A percentile compares a stretch with the other conserved stretches of the same genome.
These are phyloP conservation scores for Cystobasidiaceae sp. DNA, from an alignment of 1,284 basidiomycete species.

Conservation along the genomic window DNA sequence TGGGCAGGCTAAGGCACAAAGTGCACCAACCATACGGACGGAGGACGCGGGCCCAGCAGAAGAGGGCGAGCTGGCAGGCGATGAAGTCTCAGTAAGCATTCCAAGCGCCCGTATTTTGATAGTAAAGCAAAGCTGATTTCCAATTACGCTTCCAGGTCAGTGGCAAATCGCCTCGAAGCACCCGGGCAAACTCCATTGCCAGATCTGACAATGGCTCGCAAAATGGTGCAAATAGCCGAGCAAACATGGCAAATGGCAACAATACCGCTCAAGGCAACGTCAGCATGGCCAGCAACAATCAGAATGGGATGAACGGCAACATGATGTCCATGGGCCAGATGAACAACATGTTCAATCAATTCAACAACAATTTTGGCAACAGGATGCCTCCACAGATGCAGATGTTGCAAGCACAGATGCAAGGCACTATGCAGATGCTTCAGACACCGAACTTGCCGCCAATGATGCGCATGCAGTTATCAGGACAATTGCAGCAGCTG, in stretches of 20 bases:
- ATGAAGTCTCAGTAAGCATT: constrained; percentile 32
- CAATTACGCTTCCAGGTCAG: constrained; percentile 39
- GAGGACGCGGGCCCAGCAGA: constrained; percentile 34
- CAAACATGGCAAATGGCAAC: constrained; percentile 62
- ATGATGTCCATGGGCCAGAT: constrained; percentile 20
- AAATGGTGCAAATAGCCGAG: constrained; percentile 61
- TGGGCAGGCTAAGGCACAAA: not conserved
- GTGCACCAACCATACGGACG: not conserved
- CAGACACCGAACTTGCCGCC: constrained; percentile 63
- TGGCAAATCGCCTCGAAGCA: constrained; percentile 1
- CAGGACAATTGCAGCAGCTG: constrained; percentile 43
- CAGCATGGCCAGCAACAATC: constrained; percentile 14
- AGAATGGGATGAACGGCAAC: constrained; percentile 19
- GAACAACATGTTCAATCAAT: constrained; percentile 34
- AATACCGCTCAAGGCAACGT: constrained; percentile 53
- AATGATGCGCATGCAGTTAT: constrained; percentile 61
- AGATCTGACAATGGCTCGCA: constrained; percentile 38
- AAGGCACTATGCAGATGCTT: constrained; percentile 66
- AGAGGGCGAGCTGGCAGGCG: constrained; percentile 27
- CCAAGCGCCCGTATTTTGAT: not conserved
- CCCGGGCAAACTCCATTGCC: not conserved
- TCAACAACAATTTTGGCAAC: constrained; percentile 1
- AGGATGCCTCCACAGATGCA: constrained; percentile 22
- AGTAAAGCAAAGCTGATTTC: not conserved
- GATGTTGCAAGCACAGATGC: constrained; percentile 64